Conservation (phyloP, 106 monocot species). For the Narthecium ossifragum region DNA sequence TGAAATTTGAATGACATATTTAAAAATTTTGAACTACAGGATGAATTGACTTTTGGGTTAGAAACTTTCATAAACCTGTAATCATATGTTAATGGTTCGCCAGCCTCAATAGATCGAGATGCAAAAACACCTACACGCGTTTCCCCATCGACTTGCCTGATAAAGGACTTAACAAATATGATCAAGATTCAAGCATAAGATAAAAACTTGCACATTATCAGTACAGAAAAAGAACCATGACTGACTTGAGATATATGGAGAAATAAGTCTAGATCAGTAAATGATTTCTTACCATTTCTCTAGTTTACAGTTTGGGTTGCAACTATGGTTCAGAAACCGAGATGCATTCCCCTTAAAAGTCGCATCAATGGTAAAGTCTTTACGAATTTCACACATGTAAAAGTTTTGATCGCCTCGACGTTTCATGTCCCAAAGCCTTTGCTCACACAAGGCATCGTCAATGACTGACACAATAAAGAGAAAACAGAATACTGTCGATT, state of each 20-base stretch:
- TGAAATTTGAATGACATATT: too few relatives aligned
- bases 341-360: conserved; percentile 96
- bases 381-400: conserved; percentile 96
- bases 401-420: conserved; percentile 76
- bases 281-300: conserved; percentile 94
- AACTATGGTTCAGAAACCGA: conserved; percentile 94
- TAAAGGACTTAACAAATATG: too few relatives aligned
- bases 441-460: conserved; percentile 78
- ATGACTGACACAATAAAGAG: conserved; percentile 53
- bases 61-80: conserved; percentile 55
- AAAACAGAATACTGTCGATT: too few relatives aligned
- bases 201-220: too few relatives aligned
- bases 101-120: conserved; percentile 54
- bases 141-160: conserved; percentile 98
- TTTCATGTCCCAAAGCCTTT: conserved; percentile 98
- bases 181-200: too few relatives aligned
- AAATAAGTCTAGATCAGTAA: too few relatives aligned
- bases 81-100: conserved; percentile 92
- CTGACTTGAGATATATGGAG: too few relatives aligned
- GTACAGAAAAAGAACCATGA: too few relatives aligned
- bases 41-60: too few relatives aligned
- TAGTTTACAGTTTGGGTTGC: conserved; percentile 92
- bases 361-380: conserved; percentile 95
- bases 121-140: conserved; percentile 97
- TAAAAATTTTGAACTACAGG: too few relatives aligned